Percentiles rank a stretch among this genome's conserved stretches.
These are phyloP conservation scores for Davidsoniella virescens DNA, from an alignment of 2,329 filamentous ascomycete genomes.

Conservation along the genomic window DNA sequence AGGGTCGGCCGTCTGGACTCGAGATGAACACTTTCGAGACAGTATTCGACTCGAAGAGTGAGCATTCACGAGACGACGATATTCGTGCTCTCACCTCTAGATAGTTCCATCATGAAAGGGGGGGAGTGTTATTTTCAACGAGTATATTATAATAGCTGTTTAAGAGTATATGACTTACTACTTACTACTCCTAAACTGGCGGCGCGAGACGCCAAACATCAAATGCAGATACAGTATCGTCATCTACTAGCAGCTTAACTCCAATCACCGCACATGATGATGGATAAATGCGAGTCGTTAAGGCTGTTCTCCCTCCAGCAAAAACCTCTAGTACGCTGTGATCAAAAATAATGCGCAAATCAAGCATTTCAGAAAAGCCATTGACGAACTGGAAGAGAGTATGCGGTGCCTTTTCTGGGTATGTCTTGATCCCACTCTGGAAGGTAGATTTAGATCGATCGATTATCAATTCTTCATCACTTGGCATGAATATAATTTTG, in stretches of 20 bases:
- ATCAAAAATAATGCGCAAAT: not conserved
- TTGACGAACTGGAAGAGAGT: not conserved
- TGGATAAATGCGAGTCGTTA: not conserved
- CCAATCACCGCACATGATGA: slow-evolving; percentile 11
- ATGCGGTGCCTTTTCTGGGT: not conserved
- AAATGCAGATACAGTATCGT: slow-evolving; percentile 5
- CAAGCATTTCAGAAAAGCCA: not conserved
- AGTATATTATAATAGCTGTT: too few species aligned
- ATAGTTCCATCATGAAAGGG: too few species aligned
- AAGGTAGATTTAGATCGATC: not conserved
- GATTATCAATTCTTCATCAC: not conserved
- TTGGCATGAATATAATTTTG: too few species aligned
- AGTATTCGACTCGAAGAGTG: slow-evolving; percentile 1
- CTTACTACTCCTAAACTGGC: too few species aligned
- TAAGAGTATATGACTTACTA: too few species aligned
- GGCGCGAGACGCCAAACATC: too few species aligned
- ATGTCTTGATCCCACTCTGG: not conserved
- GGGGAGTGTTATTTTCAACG: too few species aligned
- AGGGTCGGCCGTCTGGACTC: not conserved
- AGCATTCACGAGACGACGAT: too few species aligned
- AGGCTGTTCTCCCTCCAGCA: not conserved
- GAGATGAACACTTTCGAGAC: slow-evolving; percentile 8
- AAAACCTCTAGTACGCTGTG: not conserved
- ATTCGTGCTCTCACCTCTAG: too few species aligned
- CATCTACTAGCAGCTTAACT: slow-evolving; percentile 12